A percentile compares a stretch with the other conserved stretches of the same genome.
phyloP scores from a whole-genome alignment of 2,329 filamentous ascomycete genomes.

The Fusarium nygamai region DNA sequence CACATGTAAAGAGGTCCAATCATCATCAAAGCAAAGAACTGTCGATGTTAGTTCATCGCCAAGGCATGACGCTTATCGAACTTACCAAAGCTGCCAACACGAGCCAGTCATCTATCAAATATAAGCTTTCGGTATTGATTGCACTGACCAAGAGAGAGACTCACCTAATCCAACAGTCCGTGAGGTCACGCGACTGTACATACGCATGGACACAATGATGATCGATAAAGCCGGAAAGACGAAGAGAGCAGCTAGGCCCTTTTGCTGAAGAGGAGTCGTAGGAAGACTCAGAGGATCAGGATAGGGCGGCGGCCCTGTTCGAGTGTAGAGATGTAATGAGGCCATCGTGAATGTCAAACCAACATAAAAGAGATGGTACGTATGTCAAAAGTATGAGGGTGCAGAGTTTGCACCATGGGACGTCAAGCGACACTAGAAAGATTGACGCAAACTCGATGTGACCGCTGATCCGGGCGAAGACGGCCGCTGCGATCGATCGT shows the following conservation, averaged over 20 bases:
- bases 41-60: not conserved
- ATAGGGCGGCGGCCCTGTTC: constrained; percentile 31
- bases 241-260: constrained; percentile 46
- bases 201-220: constrained; percentile 39
- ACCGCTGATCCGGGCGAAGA: constrained; percentile 11
- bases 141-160: not conserved
- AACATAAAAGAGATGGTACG: not conserved
- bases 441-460: not conserved
- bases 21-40: constrained; percentile 32
- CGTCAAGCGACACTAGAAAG: not conserved
- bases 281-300: constrained; percentile 44
- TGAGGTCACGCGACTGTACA: constrained; percentile 44
- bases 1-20: constrained; percentile 32
- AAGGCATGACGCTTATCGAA: accelerated
- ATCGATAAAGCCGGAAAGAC: constrained; percentile 46
- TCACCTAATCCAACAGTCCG: constrained; percentile 41
- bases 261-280: constrained; percentile 46
- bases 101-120: constrained; percentile 22
- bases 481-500: constrained; percentile 14
- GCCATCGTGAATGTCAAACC: not conserved
- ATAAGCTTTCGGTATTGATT: not conserved
- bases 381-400: not conserved
- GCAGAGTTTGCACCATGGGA: not conserved
- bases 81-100: constrained; percentile 23
- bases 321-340: constrained; percentile 8